Percentiles rank a stretch among this genome's conserved stretches.
phyloP scores from a whole-genome alignment of 768 basidiomycete species.

The Terana coerulea region DNA sequence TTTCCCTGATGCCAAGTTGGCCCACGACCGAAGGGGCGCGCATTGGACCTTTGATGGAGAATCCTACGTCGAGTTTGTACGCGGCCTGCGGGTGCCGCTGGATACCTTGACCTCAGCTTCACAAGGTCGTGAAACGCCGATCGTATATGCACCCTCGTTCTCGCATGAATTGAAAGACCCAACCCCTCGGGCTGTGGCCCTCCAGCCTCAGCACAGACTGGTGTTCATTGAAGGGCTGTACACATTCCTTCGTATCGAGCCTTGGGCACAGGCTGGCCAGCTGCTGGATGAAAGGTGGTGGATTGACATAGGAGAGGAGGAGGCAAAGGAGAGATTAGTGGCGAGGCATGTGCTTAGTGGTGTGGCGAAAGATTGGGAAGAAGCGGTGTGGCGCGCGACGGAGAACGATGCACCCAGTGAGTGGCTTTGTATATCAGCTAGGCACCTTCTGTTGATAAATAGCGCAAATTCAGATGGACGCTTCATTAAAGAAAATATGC shows the following conservation, averaged over 20 bases:
- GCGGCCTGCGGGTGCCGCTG: slow-evolving; percentile 41
- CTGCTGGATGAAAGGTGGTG: slow-evolving; percentile 79
- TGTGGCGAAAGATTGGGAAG: slow-evolving; percentile 58
- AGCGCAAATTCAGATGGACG: slow-evolving; percentile 34
- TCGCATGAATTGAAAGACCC: slow-evolving; percentile 89
- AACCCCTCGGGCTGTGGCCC: slow-evolving; percentile 48
- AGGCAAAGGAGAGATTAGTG: slow-evolving; percentile 59
- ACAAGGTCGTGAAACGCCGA: not conserved
- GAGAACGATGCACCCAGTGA: slow-evolving; percentile 43
- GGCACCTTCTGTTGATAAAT: not conserved
- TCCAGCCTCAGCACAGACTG: slow-evolving; percentile 66
- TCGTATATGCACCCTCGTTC: slow-evolving; percentile 76
- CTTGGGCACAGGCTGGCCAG: slow-evolving; percentile 65
- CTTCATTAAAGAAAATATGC: slow-evolving; percentile 37
- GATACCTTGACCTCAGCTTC: not conserved
- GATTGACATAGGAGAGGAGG: slow-evolving; percentile 52
- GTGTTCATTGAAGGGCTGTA: slow-evolving; percentile 92
- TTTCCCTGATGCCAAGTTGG: slow-evolving; percentile 72
- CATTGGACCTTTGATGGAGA: slow-evolving; percentile 89
- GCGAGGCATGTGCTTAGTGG: slow-evolving; percentile 77
- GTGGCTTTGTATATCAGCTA: too few species aligned
- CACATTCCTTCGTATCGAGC: slow-evolving; percentile 63
- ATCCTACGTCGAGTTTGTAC: slow-evolving; percentile 69
- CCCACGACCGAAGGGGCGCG: slow-evolving; percentile 78
- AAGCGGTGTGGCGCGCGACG: slow-evolving; percentile 68